Base-by-base conservation (phyloP, 192 early-diverging fungal genomes). In the Phycomyces blakesleeanus region DNA sequence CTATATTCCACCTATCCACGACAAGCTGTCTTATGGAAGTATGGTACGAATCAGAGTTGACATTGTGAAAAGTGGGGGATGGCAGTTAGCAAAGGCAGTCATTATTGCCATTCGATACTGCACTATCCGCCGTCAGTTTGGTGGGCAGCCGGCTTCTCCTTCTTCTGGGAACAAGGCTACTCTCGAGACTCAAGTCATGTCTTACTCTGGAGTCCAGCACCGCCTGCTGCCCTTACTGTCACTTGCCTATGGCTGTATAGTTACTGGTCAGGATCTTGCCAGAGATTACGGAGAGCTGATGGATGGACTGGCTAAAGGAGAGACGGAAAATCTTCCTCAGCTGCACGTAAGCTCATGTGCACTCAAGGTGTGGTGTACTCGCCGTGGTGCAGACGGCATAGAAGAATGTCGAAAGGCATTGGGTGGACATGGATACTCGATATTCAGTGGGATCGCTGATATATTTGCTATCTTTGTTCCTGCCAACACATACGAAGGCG, bases 1-100 rank as follows among this genome's bases (percentile, higher is more conserved):
- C 47, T 89, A 89, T 69, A 69, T 72, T 64, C 81, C 78, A 20
- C 90, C 92, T 20, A 76, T 85, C 16, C 83, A 85, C 66, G 78
- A 77, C 59, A 82, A 91, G 80, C 81, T 94, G 26, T 69, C 86
- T 9, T 92, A 91, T 70, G 89, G 90, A 22, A 87, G 84, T 14
- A 91, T 94, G 90, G 84, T 92, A 29, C 78, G 80, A 29, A 80
- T 90, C 34, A 84, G 92, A 56, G 85, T 87, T 0, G 74, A 77
- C 27, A 88, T 94, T 63, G 87, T 91, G 6, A 74, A 74, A 24
- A 76, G 74, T 41, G 83, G 79, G 47, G 78, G 76, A 20, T 54
- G 76, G 66, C 68, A 67, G 26, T 67, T 91, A 14, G 83, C 78
- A 22, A 80, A 82, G 53, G 87, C 87, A 1, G 77, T 75, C 8